Evolutionary conservation across 75 land plant genomes (phyloP).

Genomic region (Adiantum capillusveneris): DNA sequence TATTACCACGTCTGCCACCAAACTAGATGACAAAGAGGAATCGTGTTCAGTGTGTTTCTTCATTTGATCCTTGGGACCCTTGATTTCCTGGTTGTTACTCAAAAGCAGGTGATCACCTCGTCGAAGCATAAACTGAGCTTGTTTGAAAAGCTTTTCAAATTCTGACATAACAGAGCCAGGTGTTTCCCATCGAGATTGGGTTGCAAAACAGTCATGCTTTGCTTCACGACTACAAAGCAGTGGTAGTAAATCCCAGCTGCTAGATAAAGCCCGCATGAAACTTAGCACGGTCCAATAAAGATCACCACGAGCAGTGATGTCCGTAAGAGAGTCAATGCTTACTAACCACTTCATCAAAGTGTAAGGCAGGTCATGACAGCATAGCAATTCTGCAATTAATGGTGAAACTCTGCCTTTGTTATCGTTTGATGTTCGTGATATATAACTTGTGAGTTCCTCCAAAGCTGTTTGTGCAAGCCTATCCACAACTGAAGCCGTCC

Average conservation of each 20-base stretch:
- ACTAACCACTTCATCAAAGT: constrained; percentile 16
- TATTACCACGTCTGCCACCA: background rate
- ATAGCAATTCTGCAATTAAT: constrained; percentile 3
- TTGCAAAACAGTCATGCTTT: constrained; percentile 14
- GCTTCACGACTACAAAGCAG: background rate
- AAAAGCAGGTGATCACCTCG: constrained; percentile 6
- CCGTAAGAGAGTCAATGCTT: constrained; percentile 32
- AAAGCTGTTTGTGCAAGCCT: background rate
- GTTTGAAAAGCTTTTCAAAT: background rate
- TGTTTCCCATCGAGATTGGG: background rate
- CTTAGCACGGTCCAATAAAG: constrained; percentile 17
- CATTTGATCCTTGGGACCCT: background rate
- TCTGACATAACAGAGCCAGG: background rate
- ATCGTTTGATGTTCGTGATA: background rate
- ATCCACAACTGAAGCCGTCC: background rate
- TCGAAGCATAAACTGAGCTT: constrained; percentile 9
- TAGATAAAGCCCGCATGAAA: constrained; percentile 1
- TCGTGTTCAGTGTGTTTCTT: too few relatives aligned
- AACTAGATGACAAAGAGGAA: background rate
- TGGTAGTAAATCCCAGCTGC: background rate
- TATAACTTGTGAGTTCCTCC: background rate
- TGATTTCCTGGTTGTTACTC: background rate
- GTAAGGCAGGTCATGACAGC: constrained; percentile 13
- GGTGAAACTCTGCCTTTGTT: background rate
- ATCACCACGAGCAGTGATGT: constrained; percentile 23